Percentiles rank a stretch among this genome's conserved stretches.
Conservation (phyloP, 2,329 filamentous ascomycete species). For the Cercospora zeina region DNA sequence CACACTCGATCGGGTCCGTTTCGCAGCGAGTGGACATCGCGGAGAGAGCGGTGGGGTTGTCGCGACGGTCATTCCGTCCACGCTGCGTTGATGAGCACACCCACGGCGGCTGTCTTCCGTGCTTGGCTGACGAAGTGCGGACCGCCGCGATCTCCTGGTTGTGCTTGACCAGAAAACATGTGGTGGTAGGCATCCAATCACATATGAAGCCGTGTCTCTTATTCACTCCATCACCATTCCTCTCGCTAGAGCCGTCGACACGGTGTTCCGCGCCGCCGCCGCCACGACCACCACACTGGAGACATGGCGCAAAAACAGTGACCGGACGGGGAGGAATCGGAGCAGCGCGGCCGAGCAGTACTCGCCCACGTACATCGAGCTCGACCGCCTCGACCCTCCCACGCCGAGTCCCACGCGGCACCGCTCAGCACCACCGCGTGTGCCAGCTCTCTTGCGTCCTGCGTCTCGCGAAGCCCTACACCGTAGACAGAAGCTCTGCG, state of each 20-base stretch:
- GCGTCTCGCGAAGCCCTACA: constrained; percentile 24
- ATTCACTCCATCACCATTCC: constrained; percentile 2
- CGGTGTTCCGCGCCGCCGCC: constrained; percentile 13
- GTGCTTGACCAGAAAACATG: constrained; percentile 3
- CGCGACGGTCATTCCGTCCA: too few species aligned
- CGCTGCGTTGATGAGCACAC: background rate
- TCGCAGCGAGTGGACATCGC: background rate
- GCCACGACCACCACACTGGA: constrained; percentile 16
- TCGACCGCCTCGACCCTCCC: constrained; percentile 34
- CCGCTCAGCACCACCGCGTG: background rate
- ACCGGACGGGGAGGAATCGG: constrained; percentile 12
- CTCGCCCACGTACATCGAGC: constrained; percentile 26
- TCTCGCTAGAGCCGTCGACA: constrained; percentile 10
- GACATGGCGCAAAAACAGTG: constrained; percentile 20
- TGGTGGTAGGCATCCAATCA: constrained; percentile 9
- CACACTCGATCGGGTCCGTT: background rate
- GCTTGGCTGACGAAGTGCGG: background rate
- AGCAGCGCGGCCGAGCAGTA: constrained; percentile 8
- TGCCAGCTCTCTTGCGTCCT: constrained; percentile 16
- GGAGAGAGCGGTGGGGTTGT: too few species aligned
- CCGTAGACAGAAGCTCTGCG: constrained; percentile 61
- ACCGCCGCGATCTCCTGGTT: constrained; percentile 1
- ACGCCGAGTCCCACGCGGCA: constrained; percentile 18
- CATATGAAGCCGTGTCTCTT: constrained; percentile 4
- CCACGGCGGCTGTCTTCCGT: background rate